Evolutionary conservation across 352 stramenopile genomes (phyloP), one percentile per base, ranked within the genome.

Genomic region (Phytophthora boehmeriae): DNA sequence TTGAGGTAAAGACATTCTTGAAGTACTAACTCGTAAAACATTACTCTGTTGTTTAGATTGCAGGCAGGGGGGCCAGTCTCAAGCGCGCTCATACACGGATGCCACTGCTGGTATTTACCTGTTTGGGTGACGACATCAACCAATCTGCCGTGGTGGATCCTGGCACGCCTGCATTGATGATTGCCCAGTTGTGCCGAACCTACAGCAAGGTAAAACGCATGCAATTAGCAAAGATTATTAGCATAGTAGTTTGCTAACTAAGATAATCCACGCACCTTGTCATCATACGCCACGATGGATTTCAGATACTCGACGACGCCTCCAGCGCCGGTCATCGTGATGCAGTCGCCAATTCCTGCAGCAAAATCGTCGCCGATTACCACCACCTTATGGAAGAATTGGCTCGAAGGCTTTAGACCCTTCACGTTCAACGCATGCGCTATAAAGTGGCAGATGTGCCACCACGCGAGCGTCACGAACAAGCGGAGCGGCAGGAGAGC

Each of bases 311-410:
- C 52, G 10, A 84, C 72, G 28, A 93, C 62, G 6, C 82, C 84
- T 0, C 56, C 59, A 19, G 63, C 48, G 22, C 51, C 71, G 25
- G 68, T 72, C 36, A 93, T 66, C 8, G 79, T 89, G 46, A 95
- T 63, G 55, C 88, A 92, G 66, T 95, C 86, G 48, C 86, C 84
- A 28, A 92, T 56, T 3, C 84, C 86, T 3, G 86, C 84, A 30
- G 84, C 86, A 58, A 95, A 95, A 66, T 92, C 86, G 54, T 95
- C 86, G 32, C 84, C 86, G 57, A 95, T 88, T 55, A 95, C 66
- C 51, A 93, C 81, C 38, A 89, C 71, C 59, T 95, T 95, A 69
- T 95, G 86, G 47, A 84, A 83, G 52, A 86, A 95, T 62, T 95
- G 68, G 45, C 51, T 79, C 16, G 73, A 47, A 16, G 75, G 77